A percentile compares a stretch with the other conserved stretches of the same genome.
Evolutionary conservation across 2,329 filamentous ascomycete genomes (phyloP).

Genomic region (Tolypocladium tropicale): DNA sequence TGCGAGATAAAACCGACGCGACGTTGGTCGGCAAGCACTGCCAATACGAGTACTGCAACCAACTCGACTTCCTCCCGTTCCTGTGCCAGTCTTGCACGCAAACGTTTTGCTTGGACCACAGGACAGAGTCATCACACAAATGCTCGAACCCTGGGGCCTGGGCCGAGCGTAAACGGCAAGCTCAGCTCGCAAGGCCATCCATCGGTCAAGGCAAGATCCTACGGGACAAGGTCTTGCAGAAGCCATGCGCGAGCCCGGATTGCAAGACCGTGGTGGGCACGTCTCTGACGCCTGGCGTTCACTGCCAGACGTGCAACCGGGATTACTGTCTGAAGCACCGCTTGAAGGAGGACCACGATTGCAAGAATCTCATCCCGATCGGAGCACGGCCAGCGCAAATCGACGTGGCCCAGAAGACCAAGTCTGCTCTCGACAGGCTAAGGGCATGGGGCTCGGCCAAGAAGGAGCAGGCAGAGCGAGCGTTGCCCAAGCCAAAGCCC

Average conservation of each 20-base stretch:
- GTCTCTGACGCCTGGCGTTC: slow-evolving; percentile 54
- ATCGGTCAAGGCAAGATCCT: slow-evolving; percentile 44
- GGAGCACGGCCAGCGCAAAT: slow-evolving; percentile 36
- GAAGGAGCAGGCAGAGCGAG: slow-evolving; percentile 48
- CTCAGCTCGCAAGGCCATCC: slow-evolving; percentile 41
- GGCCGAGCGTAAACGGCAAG: slow-evolving; percentile 46
- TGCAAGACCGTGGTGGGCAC: slow-evolving; percentile 68
- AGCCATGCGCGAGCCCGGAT: slow-evolving; percentile 53
- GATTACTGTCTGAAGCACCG: slow-evolving; percentile 72
- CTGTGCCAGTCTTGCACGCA: slow-evolving; percentile 78
- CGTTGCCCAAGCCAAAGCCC: slow-evolving; percentile 53
- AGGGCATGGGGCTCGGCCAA: slow-evolving; percentile 73
- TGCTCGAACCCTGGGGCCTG: slow-evolving; percentile 51
- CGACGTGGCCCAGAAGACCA: slow-evolving; percentile 51
- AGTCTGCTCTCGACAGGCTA: slow-evolving; percentile 65
- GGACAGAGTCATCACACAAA: slow-evolving; percentile 72
- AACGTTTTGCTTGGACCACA: slow-evolving; percentile 90
- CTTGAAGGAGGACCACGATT: slow-evolving; percentile 73
- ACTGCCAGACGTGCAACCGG: slow-evolving; percentile 61
- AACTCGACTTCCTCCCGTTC: slow-evolving; percentile 94
- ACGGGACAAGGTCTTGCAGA: slow-evolving; percentile 45
- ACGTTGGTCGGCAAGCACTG: slow-evolving; percentile 85
- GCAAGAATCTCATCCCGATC: slow-evolving; percentile 58
- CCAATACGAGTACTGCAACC: slow-evolving; percentile 82
- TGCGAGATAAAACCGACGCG: slow-evolving; percentile 64